These are phyloP conservation scores for Exophiala xenobiotica DNA, from an alignment of 2,329 filamentous ascomycete species.

Conservation along the genomic window DNA sequence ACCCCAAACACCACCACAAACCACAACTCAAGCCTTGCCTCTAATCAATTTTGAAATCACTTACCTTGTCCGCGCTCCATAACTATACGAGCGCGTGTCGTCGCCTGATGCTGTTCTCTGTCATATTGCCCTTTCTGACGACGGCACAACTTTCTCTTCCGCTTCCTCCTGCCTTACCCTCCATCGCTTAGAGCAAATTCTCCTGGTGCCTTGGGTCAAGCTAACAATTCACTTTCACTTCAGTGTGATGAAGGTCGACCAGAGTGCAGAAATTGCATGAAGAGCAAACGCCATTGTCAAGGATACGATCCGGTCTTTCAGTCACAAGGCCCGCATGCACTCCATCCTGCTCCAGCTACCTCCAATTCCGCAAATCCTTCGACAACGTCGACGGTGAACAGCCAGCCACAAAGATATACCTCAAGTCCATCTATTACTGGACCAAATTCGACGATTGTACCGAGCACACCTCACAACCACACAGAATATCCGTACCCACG, in stretches of 20 bases:
- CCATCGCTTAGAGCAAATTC: background rate
- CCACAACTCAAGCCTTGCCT: background rate
- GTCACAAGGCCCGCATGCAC: conserved; percentile 56
- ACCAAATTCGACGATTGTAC: conserved; percentile 20
- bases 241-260: conserved; percentile 97
- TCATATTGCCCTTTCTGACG: too few relatives aligned
- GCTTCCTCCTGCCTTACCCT: too few relatives aligned
- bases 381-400: conserved; percentile 28
- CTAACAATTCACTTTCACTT: conserved; percentile 26
- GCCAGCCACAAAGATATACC: conserved; percentile 14
- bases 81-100: background rate
- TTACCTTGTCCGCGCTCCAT: conserved; percentile 13
- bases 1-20: conserved; percentile 12
- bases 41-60: background rate
- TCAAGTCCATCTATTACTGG: conserved; percentile 19
- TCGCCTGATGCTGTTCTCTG: too few relatives aligned
- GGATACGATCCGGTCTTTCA: conserved; percentile 69
- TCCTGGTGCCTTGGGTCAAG: conserved; percentile 6
- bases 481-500: conserved; percentile 26
- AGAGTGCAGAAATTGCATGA: conserved; percentile 71
- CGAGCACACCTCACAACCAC: conserved; percentile 27
- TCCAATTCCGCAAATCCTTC: conserved; percentile 34
- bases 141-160: too few relatives aligned
- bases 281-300: conserved; percentile 66
- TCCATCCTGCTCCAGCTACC: conserved; percentile 56